phyloP scores from a whole-genome alignment of 2,329 filamentous ascomycete genomes.

The Neonectria ditissima region DNA sequence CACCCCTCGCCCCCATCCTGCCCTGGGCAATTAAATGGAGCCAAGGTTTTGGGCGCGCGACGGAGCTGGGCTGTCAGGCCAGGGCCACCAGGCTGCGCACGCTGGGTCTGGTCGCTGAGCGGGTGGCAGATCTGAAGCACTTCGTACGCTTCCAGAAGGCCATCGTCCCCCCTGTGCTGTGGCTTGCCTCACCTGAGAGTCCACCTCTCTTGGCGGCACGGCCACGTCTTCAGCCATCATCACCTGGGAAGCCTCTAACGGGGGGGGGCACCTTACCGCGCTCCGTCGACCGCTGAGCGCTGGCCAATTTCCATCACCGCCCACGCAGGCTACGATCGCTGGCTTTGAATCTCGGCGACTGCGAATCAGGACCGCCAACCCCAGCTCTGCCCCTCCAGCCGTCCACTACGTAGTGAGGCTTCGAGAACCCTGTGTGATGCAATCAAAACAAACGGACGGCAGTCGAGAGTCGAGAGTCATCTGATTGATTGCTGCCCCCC shows the following conservation, averaged over 20 bases:
- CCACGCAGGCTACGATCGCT: conserved; percentile 14
- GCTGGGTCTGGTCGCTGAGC: conserved; percentile 15
- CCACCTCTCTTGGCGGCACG: conserved; percentile 35
- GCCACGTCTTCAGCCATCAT: conserved; percentile 22
- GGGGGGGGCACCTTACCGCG: conserved; percentile 2
- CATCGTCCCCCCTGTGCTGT: conserved; percentile 37
- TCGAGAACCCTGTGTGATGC: conserved; percentile 21
- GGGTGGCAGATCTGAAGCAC: conserved; percentile 42
- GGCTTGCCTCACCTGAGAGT: conserved; percentile 45
- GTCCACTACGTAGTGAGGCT: conserved; percentile 11
- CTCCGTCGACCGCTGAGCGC: conserved; percentile 24
- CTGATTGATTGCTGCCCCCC: conserved; percentile 22
- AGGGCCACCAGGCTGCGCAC: conserved; percentile 32
- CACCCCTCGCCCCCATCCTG: conserved; percentile 30
- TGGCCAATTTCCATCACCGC: conserved; percentile 41
- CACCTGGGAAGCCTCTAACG: conserved; percentile 1
- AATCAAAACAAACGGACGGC: conserved; percentile 21
- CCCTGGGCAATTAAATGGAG: conserved; percentile 36
- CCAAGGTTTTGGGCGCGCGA: conserved; percentile 38
- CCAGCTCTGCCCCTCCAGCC: conserved; percentile 10
- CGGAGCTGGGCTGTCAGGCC: conserved; percentile 41
- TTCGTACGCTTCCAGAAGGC: conserved; percentile 42
- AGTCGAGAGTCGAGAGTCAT: conserved; percentile 17
- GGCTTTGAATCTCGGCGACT: conserved; percentile 42
- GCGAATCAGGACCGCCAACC: conserved; percentile 29